These are phyloP conservation scores for Rhizoclosmatium globosum DNA, from an alignment of 192 early-diverging fungal species.

Conservation along the genomic window DNA sequence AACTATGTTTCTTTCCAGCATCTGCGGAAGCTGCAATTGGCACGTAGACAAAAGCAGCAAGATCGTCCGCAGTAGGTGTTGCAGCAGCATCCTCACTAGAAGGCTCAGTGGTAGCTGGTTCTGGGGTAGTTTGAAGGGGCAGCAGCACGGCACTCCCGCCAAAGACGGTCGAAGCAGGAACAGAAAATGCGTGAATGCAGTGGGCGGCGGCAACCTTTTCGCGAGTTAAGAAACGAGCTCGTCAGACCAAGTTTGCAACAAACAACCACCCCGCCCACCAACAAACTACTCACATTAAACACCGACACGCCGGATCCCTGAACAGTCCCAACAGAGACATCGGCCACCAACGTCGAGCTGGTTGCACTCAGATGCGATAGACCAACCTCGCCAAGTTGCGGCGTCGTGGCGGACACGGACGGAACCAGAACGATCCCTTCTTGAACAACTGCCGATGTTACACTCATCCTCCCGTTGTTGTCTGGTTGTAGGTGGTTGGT, in stretches of 20 bases:
- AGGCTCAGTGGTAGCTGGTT: background rate
- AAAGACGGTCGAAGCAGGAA: constrained; percentile 13
- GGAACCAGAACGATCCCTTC: too few species aligned
- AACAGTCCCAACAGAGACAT: constrained; percentile 20
- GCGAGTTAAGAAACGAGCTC: background rate
- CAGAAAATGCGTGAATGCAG: constrained; percentile 30
- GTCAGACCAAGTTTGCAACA: background rate
- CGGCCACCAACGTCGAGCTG: background rate
- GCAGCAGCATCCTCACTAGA: background rate
- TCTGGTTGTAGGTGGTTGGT: too few species aligned
- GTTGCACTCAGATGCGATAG: constrained; percentile 2
- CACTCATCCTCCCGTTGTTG: too few species aligned
- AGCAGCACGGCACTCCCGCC: background rate
- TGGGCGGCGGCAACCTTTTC: constrained; percentile 8
- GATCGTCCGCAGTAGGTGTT: background rate
- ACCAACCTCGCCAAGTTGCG: background rate
- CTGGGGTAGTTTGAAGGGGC: too few species aligned
- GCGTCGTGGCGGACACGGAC: background rate
- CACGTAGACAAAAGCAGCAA: constrained; percentile 20
- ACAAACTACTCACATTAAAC: constrained; percentile 25
- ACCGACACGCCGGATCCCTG: constrained; percentile 23
- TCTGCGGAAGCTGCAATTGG: background rate
- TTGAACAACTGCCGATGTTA: background rate
- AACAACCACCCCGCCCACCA: too few species aligned
- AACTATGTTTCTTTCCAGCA: background rate